These are phyloP conservation scores for Musa acuminata DNA, from an alignment of 176 grass and related monocot genomes.

Conservation along the genomic window DNA sequence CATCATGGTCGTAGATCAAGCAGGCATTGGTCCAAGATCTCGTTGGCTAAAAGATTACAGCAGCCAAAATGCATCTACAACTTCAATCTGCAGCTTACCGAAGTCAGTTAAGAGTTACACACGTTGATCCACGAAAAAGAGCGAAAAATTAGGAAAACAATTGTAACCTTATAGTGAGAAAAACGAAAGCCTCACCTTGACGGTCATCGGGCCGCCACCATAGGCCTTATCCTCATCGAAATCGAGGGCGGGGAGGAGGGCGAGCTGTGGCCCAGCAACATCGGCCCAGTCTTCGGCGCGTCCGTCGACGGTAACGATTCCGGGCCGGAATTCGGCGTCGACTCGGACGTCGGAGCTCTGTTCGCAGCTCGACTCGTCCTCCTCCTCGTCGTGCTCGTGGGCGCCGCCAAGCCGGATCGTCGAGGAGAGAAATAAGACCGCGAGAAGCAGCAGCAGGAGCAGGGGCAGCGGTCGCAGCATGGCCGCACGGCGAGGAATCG, in stretches of 20 bases:
- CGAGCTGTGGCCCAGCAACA: slow-evolving; percentile 64
- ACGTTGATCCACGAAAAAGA: too few species aligned
- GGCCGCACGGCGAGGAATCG: too few species aligned
- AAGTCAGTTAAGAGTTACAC: too few species aligned
- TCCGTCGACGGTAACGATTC: slow-evolving; percentile 67
- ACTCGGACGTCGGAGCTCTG: slow-evolving; percentile 37
- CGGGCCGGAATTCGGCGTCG: slow-evolving; percentile 64
- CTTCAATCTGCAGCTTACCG: too few species aligned
- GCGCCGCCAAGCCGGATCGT: slow-evolving; percentile 16
- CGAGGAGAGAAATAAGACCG: neutral
- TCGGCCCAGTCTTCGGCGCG: slow-evolving; percentile 60
- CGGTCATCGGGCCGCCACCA: slow-evolving; percentile 49
- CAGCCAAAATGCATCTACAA: too few species aligned
- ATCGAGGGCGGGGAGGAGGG: slow-evolving; percentile 82
- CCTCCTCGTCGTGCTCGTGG: slow-evolving; percentile 72
- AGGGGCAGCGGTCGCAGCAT: too few species aligned
- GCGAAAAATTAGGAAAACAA: too few species aligned
- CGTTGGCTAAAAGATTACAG: too few species aligned
- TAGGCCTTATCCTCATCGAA: slow-evolving; percentile 83
- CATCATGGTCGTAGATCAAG: too few species aligned
- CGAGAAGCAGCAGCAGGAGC: too few species aligned
- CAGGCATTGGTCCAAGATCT: too few species aligned
- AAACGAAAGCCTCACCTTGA: slow-evolving; percentile 39
- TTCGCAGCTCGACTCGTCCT: slow-evolving; percentile 30
- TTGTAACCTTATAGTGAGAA: too few species aligned